Evolutionary conservation across 768 basidiomycete genomes (phyloP), one percentile per base, ranked within the genome.

Genomic region (Gymnopilus junonius): DNA sequence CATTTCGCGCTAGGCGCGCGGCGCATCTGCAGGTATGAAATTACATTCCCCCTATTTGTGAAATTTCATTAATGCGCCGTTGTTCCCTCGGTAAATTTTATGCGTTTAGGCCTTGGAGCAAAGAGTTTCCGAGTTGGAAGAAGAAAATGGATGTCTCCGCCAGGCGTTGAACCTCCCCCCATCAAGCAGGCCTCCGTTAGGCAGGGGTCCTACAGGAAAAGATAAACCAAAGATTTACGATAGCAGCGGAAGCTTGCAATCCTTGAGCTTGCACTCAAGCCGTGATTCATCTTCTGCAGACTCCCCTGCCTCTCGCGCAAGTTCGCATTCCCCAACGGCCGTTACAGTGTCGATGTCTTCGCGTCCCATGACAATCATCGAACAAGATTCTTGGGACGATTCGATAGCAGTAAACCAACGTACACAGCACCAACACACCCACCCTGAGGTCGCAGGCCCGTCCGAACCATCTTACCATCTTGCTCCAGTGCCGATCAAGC

Each of bases 121-220:
- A 69, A 84, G 93, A 71, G 92, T 95, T 43, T 75, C 86, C 55
- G 91, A 92, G 74, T 85, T 96, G 43, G 93, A 96, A 77, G 87
- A 89, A 64, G 94, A 96, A 79, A 95, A 94, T 71, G 80, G 79
- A 45, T 85, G 82, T 67, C 82, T 95, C 51, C 87, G 94, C 45
- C 85, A 87, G 51, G 85, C 87, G 21, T 82, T 94, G 60, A 87
- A 85, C 68, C 78, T 95, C 25, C 90, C 92, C 0, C 90, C 90
- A 21, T 89, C 92, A 63, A 85, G 83, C 71, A 83, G 93, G 66
- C 84, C 86, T 17, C 76, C 87, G 2, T 82, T 95, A 54, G 93
- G 93, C 46, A 93, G 88, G 77, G 93, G 93, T 50, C 93, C 93
- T 27, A 95, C 93, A 0, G 93, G 93, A 34, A 93, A 93, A 75